Conservation (phyloP, 2,329 filamentous ascomycete genomes). For the Purpureocillium takamizusanense region DNA sequence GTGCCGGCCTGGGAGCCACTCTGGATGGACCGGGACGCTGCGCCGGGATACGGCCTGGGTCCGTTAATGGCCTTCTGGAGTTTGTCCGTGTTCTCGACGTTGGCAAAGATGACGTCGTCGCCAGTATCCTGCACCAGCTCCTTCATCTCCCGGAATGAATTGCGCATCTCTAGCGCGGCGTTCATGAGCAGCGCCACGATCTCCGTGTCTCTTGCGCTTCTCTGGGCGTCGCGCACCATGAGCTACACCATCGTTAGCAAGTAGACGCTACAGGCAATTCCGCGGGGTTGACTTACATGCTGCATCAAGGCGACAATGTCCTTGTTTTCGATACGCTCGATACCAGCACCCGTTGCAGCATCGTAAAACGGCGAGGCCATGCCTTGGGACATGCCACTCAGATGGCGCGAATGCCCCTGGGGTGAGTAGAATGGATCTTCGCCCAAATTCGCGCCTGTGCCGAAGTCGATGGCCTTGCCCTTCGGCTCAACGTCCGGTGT, state of each 20-base stretch:
- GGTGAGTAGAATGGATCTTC: conserved; percentile 60
- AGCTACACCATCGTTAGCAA: conserved; percentile 41
- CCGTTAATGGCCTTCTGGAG: conserved; percentile 77
- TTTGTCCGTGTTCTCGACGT: conserved; percentile 80
- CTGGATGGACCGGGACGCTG: conserved; percentile 50
- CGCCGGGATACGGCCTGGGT: conserved; percentile 71
- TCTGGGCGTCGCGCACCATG: conserved; percentile 91
- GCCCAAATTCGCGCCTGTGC: conserved; percentile 40
- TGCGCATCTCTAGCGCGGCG: conserved; percentile 93
- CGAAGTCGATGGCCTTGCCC: conserved; percentile 46
- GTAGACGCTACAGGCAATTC: too few species aligned
- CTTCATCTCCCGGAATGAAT: conserved; percentile 92
- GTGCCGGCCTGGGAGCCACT: conserved; percentile 46
- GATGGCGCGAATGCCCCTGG: conserved; percentile 52
- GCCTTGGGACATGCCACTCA: conserved; percentile 87
- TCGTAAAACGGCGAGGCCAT: conserved; percentile 88
- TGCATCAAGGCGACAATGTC: conserved; percentile 98
- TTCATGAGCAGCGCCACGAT: conserved; percentile 91
- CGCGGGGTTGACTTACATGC: conserved; percentile 49
- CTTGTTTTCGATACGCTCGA: conserved; percentile 89
- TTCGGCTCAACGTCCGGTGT: conserved; percentile 43
- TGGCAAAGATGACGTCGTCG: conserved; percentile 79
- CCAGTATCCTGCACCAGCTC: conserved; percentile 75
- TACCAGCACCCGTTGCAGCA: conserved; percentile 73
- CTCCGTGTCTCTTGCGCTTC: conserved; percentile 92